Conservation (phyloP, 2,329 filamentous ascomycete genomes). For the Aspergillus tamarii region DNA sequence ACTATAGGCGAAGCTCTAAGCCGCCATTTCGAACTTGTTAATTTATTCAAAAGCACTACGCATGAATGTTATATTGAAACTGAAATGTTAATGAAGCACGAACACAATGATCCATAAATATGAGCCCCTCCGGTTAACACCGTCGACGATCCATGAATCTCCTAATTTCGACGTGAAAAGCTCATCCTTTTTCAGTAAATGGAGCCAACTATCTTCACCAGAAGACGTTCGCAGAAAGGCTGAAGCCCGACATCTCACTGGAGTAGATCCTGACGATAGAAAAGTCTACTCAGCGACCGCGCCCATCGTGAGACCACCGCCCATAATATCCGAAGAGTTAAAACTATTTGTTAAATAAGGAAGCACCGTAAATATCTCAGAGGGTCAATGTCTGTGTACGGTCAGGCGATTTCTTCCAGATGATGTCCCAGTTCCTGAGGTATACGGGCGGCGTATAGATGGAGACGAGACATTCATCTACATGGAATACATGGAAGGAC, state of each 20-base stretch:
- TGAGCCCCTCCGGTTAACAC: conserved; percentile 11
- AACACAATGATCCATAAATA: background rate
- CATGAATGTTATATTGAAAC: too few relatives aligned
- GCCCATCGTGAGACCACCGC: conserved; percentile 21
- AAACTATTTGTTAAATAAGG: conserved; percentile 41
- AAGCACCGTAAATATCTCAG: conserved; percentile 25
- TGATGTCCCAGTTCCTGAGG: conserved; percentile 39
- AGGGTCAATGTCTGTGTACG: conserved; percentile 37
- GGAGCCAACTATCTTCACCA: conserved; percentile 23
- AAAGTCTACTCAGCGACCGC: conserved; percentile 10
- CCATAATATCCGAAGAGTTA: conserved; percentile 33
- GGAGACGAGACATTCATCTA: conserved; percentile 34
- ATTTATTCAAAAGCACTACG: too few relatives aligned
- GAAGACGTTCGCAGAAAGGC: conserved; percentile 20
- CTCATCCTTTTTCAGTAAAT: conserved; percentile 26
- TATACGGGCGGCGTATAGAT: conserved; percentile 39
- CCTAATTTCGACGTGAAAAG: conserved; percentile 22
- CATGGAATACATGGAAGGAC: conserved; percentile 37
- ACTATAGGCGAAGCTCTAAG: too few relatives aligned
- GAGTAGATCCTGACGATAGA: conserved; percentile 17
- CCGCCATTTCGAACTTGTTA: too few relatives aligned
- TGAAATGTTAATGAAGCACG: too few relatives aligned
- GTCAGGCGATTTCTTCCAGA: conserved; percentile 24
- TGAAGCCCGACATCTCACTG: conserved; percentile 19
- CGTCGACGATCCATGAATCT: conserved; percentile 18